Evolutionary conservation across 495 filamentous ascomycete genomes (phyloP).

Genomic region (Cudoniella acicularis): DNA sequence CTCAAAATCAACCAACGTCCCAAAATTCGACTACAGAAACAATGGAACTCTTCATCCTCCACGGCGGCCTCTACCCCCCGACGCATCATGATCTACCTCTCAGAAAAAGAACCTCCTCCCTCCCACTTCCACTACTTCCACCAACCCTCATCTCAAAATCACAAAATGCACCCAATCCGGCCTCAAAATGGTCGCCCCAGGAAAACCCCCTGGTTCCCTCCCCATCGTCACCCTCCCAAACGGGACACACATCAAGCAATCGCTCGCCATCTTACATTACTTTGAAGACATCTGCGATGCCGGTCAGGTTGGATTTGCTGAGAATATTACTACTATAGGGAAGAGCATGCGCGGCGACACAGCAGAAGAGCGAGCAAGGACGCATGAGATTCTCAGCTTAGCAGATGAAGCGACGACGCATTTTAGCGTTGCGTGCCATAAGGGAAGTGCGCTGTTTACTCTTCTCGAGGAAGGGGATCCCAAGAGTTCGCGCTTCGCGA

Average conservation of each 20-base stretch:
- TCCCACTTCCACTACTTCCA: background rate
- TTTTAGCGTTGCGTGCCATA: slow-evolving; percentile 11
- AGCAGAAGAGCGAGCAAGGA: slow-evolving; percentile 4
- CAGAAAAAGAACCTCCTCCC: slow-evolving; percentile 21
- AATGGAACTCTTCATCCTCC: slow-evolving; percentile 11
- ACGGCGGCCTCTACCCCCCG: slow-evolving; percentile 16
- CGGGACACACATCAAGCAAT: slow-evolving; percentile 20
- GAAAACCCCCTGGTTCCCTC: slow-evolving; percentile 17
- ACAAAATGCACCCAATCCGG: background rate
- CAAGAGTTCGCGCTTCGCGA: background rate
- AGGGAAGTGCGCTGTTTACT: slow-evolving; percentile 12
- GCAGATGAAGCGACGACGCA: slow-evolving; percentile 11
- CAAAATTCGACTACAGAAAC: too few species aligned
- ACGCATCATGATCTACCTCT: slow-evolving; percentile 23
- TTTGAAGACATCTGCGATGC: slow-evolving; percentile 24
- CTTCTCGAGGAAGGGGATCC: background rate
- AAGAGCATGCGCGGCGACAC: slow-evolving; percentile 16
- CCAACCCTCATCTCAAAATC: background rate
- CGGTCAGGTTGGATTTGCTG: too few species aligned
- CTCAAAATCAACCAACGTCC: background rate
- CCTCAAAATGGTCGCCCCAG: slow-evolving; percentile 13
- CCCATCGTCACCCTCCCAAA: slow-evolving; percentile 21
- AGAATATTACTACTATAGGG: background rate
- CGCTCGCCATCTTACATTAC: slow-evolving; percentile 25
- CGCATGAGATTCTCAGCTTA: slow-evolving; percentile 11